Percentiles rank a stretch among this genome's conserved stretches.
Conservation (phyloP, 108 stramenopile species). For the Nitzschia sp. region DNA sequence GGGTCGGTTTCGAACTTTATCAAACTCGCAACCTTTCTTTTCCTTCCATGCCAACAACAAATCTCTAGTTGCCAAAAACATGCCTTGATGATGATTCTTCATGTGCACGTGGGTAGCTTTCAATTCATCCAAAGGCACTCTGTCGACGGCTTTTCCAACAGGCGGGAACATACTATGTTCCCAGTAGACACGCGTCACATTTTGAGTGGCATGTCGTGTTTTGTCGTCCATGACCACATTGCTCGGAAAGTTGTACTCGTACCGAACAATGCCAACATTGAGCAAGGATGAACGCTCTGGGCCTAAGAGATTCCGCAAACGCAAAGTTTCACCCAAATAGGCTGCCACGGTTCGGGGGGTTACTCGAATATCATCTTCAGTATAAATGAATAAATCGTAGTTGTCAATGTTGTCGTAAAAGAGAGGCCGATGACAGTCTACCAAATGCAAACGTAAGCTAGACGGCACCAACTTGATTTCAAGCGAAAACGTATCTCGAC, state of each 20-base stretch:
- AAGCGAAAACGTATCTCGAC: constrained; percentile 46
- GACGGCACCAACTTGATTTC: constrained; percentile 56
- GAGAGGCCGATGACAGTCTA: constrained; percentile 75
- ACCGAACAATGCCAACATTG: constrained; percentile 85
- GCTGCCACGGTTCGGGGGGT: constrained; percentile 74
- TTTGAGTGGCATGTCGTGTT: constrained; percentile 79
- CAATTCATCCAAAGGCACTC: constrained; percentile 40
- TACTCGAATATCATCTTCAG: constrained; percentile 85
- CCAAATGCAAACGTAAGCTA: constrained; percentile 66
- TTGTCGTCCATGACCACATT: constrained; percentile 84
- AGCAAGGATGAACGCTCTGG: constrained; percentile 41
- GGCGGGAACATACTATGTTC: constrained; percentile 55
- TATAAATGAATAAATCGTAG: constrained; percentile 83
- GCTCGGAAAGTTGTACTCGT: constrained; percentile 85
- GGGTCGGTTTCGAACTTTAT: constrained; percentile 66
- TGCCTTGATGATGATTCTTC: constrained; percentile 84
- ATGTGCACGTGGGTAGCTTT: constrained; percentile 64
- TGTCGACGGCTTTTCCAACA: constrained; percentile 50
- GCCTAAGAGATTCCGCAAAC: constrained; percentile 53
- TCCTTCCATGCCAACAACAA: constrained; percentile 76
- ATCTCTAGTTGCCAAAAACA: constrained; percentile 72
- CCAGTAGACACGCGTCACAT: constrained; percentile 86
- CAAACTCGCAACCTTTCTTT: constrained; percentile 58
- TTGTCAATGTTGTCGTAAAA: constrained; percentile 76
- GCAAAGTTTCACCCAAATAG: constrained; percentile 72